A percentile compares a stretch with the other conserved stretches of the same genome.
These are phyloP conservation scores for Penicillium chermesinum DNA, from an alignment of 495 filamentous ascomycete species.

Conservation along the genomic window DNA sequence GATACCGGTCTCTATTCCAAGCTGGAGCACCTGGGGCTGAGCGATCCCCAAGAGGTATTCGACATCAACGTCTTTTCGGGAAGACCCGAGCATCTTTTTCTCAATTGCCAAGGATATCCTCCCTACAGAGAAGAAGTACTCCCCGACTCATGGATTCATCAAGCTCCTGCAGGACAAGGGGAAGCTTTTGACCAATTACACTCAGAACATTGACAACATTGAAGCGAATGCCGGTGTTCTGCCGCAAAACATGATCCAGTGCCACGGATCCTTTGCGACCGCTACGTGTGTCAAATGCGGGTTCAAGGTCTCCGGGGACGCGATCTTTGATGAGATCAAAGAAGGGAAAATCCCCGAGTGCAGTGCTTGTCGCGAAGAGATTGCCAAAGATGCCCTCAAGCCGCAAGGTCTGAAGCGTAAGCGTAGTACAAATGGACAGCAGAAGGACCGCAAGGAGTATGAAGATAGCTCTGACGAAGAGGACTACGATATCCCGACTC, in stretches of 20 bases:
- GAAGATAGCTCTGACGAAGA: constrained; percentile 68
- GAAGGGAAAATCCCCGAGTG: constrained; percentile 63
- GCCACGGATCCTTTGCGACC: constrained; percentile 91
- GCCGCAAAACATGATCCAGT: constrained; percentile 85
- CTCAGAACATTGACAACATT: constrained; percentile 98
- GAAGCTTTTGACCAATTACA: constrained; percentile 93
- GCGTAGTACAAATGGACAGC: constrained; percentile 56
- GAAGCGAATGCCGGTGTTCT: constrained; percentile 81
- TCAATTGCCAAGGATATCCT: constrained; percentile 87
- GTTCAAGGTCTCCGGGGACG: constrained; percentile 66
- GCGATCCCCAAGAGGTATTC: constrained; percentile 91
- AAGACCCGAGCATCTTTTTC: constrained; percentile 90
- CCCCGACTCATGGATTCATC: constrained; percentile 93
- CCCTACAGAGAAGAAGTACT: constrained; percentile 65
- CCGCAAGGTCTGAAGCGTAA: constrained; percentile 68
- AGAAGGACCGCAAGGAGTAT: constrained; percentile 46
- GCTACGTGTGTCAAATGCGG: constrained; percentile 84
- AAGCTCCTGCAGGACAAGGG: constrained; percentile 85
- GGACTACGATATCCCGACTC: constrained; percentile 62
- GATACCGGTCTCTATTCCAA: constrained; percentile 66
- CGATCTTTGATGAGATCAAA: constrained; percentile 73
- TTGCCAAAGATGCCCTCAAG: constrained; percentile 36
- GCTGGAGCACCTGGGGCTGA: constrained; percentile 67
- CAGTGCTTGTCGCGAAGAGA: constrained; percentile 34
- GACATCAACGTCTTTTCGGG: constrained; percentile 79